Percentiles rank a stretch among this genome's conserved stretches.
Conservation (phyloP, 345 rosid species). For the Zanthoxylum bungeanum region DNA sequence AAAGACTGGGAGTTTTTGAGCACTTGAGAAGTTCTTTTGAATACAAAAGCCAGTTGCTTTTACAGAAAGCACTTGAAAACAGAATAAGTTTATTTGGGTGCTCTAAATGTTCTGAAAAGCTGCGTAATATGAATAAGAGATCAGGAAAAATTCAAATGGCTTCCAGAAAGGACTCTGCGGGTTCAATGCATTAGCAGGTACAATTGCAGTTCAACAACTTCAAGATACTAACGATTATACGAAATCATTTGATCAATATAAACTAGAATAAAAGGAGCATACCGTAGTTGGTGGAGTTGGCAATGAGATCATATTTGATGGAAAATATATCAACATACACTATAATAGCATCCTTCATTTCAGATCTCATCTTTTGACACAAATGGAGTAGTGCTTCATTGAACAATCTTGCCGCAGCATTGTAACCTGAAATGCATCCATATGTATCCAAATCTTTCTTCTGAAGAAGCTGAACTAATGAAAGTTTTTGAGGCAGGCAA, state of each 20-base stretch:
- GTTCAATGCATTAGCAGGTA: background rate
- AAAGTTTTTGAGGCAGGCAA: conserved; percentile 83
- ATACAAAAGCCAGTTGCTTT: background rate
- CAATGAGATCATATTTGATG: conserved; percentile 70
- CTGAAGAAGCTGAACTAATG: conserved; percentile 28
- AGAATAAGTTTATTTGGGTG: background rate
- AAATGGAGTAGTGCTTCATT: conserved; percentile 46
- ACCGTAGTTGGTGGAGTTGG: conserved; percentile 57
- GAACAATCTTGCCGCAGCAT: conserved; percentile 63
- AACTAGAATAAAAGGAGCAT: background rate
- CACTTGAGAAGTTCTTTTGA: background rate
- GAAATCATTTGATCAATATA: background rate
- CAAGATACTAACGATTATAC: background rate
- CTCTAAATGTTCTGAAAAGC: background rate
- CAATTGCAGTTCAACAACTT: background rate
- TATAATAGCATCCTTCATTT: conserved; percentile 48
- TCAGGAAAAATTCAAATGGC: background rate
- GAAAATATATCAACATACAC: conserved; percentile 69
- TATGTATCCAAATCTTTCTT: conserved; percentile 40
- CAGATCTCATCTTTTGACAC: conserved; percentile 47
- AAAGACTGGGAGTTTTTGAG: background rate
- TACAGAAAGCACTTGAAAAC: background rate
- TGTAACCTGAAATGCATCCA: conserved; percentile 62
- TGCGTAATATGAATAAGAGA: background rate
- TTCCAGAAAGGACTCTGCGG: background rate